A percentile compares a stretch with the other conserved stretches of the same genome.
These are phyloP conservation scores for Schizochytrium sp. DNA, from an alignment of 108 stramenopile genomes.

Conservation along the genomic window DNA sequence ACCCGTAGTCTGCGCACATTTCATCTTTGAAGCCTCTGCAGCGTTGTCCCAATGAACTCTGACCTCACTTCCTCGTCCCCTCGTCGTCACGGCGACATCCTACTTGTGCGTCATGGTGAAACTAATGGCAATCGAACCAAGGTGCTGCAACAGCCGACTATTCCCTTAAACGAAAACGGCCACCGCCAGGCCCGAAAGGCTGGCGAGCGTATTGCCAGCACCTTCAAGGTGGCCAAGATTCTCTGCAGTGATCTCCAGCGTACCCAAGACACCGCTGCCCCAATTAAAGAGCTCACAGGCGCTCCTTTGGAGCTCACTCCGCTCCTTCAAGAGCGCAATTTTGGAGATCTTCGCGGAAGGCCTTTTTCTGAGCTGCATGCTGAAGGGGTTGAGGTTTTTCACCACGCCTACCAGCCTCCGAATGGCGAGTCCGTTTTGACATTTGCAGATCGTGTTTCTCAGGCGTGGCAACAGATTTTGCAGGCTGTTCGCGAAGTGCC, in stretches of 20 bases:
- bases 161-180: slow-evolving; percentile 54
- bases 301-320: slow-evolving; percentile 39
- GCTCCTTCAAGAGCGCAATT: slow-evolving; percentile 49
- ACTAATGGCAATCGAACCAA: slow-evolving; percentile 45
- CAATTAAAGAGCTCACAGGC: slow-evolving; percentile 9
- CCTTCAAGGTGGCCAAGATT: slow-evolving; percentile 38
- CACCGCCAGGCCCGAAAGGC: slow-evolving; percentile 29
- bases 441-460: neutral
- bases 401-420: neutral
- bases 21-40: too few species aligned
- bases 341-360: slow-evolving; percentile 46
- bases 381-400: slow-evolving; percentile 10
- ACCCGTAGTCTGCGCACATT: too few species aligned
- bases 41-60: too few species aligned
- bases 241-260: slow-evolving; percentile 60
- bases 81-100: slow-evolving; percentile 6
- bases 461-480: slow-evolving; percentile 3
- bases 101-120: slow-evolving; percentile 51
- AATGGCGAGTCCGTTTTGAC: slow-evolving; percentile 18
- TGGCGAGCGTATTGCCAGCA: slow-evolving; percentile 33
- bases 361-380: neutral
- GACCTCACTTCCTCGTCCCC: too few species aligned
- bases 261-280: slow-evolving; percentile 49
- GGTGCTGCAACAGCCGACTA: slow-evolving; percentile 20
- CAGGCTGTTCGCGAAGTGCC: slow-evolving; percentile 5